Conservation (phyloP, 768 basidiomycete genomes). For the Macrolepiota dolichaula region DNA sequence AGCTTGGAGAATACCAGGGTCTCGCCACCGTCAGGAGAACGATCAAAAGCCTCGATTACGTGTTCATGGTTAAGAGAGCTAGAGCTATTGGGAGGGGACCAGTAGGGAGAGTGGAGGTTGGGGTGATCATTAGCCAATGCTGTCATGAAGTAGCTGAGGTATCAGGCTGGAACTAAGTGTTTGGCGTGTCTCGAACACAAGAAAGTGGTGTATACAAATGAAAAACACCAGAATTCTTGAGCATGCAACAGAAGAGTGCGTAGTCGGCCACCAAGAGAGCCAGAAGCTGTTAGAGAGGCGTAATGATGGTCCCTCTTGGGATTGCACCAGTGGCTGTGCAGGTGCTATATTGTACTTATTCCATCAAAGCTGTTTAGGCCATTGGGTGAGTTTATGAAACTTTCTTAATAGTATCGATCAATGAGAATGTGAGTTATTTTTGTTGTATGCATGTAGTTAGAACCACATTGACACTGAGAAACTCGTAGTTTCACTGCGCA, state of each 20-base stretch:
- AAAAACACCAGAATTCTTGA: background rate
- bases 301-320: background rate
- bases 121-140: conserved; percentile 4
- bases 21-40: conserved; percentile 72
- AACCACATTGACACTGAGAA: conserved; percentile 94
- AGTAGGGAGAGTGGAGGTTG: conserved; percentile 9
- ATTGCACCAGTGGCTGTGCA: conserved; percentile 9
- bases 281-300: background rate
- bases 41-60: conserved; percentile 60
- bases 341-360: background rate
- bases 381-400: background rate
- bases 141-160: conserved; percentile 7
- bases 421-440: background rate
- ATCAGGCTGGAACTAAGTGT: background rate
- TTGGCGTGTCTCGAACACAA: background rate
- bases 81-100: conserved; percentile 6
- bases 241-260: background rate
- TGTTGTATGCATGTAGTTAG: conserved; percentile 24
- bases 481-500: conserved; percentile 79
- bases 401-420: background rate
- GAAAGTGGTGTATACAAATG: background rate
- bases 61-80: conserved; percentile 51
- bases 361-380: background rate
- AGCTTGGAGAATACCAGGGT: conserved; percentile 85
- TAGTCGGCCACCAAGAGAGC: background rate